Conservation (phyloP, 495 filamentous ascomycete species). For the Podospora didyma region DNA sequence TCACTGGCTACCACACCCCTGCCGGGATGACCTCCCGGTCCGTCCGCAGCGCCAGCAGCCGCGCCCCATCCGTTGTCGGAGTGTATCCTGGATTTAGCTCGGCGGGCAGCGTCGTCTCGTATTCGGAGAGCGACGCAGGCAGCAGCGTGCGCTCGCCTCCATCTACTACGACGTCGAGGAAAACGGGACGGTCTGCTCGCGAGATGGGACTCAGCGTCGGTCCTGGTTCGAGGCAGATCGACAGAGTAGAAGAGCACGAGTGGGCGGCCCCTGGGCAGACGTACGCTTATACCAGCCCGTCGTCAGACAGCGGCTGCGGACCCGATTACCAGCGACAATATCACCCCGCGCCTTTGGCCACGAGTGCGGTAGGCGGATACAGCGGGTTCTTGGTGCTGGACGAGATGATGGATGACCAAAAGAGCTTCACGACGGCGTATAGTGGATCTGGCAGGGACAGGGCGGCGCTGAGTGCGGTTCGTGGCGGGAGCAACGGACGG, state of each 20-base stretch:
- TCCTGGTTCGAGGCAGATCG: not conserved
- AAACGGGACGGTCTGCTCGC: not conserved
- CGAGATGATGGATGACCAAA: constrained; percentile 17
- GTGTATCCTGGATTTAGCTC: constrained; percentile 13
- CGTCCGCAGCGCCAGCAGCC: constrained; percentile 17
- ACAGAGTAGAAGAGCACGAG: constrained; percentile 13
- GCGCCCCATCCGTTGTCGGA: constrained; percentile 18
- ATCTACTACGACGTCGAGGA: constrained; percentile 13
- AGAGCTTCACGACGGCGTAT: constrained; percentile 24
- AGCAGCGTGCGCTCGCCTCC: constrained; percentile 22
- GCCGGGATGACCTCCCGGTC: constrained; percentile 24
- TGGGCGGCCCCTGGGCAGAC: constrained; percentile 13
- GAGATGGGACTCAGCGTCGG: not conserved
- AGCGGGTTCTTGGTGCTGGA: constrained; percentile 25
- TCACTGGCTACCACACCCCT: constrained; percentile 25
- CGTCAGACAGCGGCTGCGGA: constrained; percentile 1
- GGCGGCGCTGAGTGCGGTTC: constrained; percentile 13
- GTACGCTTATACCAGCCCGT: constrained; percentile 8
- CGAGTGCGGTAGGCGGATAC: not conserved
- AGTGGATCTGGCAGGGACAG: constrained; percentile 16
- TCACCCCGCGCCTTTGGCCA: constrained; percentile 13
- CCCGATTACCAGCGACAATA: not conserved
- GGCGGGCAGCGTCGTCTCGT: constrained; percentile 13
- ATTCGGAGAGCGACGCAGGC: constrained; percentile 20
- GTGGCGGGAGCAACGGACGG: not conserved